Base-by-base conservation (phyloP, 129 eudicot species). In the Chrysanthemum seticuspe region DNA sequence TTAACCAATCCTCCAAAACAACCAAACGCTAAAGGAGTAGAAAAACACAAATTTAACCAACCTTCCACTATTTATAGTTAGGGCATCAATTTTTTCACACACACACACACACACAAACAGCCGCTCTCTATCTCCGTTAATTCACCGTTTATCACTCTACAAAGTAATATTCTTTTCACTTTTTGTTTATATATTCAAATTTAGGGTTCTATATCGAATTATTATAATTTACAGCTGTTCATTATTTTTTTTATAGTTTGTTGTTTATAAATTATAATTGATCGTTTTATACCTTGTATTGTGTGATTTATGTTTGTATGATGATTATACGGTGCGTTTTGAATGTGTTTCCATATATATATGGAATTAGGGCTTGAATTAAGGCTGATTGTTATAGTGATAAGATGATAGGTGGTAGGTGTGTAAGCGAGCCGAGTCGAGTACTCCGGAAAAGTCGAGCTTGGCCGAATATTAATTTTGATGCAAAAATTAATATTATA, bases 41-140 rank as follows among this genome's bases (percentile, higher is more conserved):
- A 29, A 5, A 5, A 36, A 36, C 44, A 36, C 8, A 36, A 36
- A 36, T 36, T 7, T 36, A 36, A 19, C 21, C 21, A 19, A 19
- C 5, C 0, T 36, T 36, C 44, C 8, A 36, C 44, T 36, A 36
- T 36, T 36, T 36, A 51, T 70, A 6, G 65, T 53, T 78, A 78
- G 82, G 77, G 82, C 82, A 77, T 62, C 50, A 69, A 54, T 13
- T 19, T 5, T 40, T 40, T 59, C 34, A 21, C 76, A 78, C 77
- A 78, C 77, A 53, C 76, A 50, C 66, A 48, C 57, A 25, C 4
- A 36, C 1, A 40, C 45, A 40, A 40, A 45, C 63, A 45, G 76
- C 82, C 82, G 82, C 77, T 78, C 70, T 47, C 51, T 63, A 65
- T 70, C 67, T 62, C 72, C 72, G 81, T 58, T 40, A 21, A 31